Evolutionary conservation across 2,329 filamentous ascomycete species (phyloP).

Genomic region (Tolypocladium capitatum): DNA sequence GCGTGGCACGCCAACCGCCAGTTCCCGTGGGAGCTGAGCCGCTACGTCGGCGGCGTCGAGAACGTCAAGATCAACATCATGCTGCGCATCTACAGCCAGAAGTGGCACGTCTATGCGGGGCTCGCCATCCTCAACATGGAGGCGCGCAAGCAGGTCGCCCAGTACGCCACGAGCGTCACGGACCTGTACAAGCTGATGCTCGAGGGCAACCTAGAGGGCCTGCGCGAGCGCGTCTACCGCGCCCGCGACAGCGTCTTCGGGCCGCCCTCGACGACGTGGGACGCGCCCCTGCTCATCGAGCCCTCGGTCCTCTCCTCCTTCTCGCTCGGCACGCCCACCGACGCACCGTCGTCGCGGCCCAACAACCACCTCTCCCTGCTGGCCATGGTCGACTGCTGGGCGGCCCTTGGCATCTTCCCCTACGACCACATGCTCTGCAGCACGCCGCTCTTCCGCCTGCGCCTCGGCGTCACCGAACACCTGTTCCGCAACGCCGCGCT

Average conservation of each 20-base stretch:
- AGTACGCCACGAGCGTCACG: constrained; percentile 86
- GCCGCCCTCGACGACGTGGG: constrained; percentile 39
- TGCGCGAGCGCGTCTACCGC: constrained; percentile 54
- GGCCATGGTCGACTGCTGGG: constrained; percentile 98
- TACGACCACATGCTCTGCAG: constrained; percentile 99
- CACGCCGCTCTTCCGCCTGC: constrained; percentile 90
- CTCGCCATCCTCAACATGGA: constrained; percentile 93
- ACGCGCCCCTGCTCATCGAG: constrained; percentile 56
- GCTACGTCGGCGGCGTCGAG: constrained; percentile 93
- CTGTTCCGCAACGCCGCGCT: constrained; percentile 73
- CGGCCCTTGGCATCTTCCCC: constrained; percentile 78
- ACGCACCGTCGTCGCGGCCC: constrained; percentile 42
- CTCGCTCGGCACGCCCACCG: constrained; percentile 59
- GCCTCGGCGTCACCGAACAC: constrained; percentile 94
- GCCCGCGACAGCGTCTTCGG: constrained; percentile 64
- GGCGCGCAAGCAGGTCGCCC: constrained; percentile 80
- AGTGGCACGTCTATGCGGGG: constrained; percentile 98
- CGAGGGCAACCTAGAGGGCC: constrained; percentile 62
- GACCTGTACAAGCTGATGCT: constrained; percentile 97
- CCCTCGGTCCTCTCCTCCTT: constrained; percentile 83
- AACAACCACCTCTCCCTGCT: constrained; percentile 92
- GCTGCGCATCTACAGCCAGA: constrained; percentile 92
- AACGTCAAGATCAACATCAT: constrained; percentile 99
- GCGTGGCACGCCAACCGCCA: constrained; percentile 92
- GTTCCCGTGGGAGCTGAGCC: constrained; percentile 93